Evolutionary conservation across 2,329 filamentous ascomycete genomes (phyloP), one percentile per base, ranked within the genome.

Genomic region (Cylindrodendrum hubeiense): DNA sequence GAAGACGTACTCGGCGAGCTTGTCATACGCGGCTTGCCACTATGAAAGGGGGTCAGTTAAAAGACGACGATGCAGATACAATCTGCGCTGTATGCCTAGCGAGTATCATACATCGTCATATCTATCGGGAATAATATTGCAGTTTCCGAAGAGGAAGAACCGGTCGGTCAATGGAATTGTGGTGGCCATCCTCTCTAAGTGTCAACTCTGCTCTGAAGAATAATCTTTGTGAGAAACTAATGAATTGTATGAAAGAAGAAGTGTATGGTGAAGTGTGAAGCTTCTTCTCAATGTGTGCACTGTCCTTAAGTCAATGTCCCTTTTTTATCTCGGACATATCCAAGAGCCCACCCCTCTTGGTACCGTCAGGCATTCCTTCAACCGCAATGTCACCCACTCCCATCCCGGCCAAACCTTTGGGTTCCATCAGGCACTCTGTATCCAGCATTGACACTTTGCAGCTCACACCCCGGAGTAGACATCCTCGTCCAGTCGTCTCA

Each of bases 21-120:
- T 74, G 61, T 81, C 78, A 66, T 80, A 82, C 9, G 78, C 79
- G 10, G 75, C 69, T 78, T 82, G 79, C 80, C 80, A 82, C 79
- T 81, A 52, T 8, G n/a, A 26, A 19, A 24, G 21, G 9, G 26
- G 2, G 17, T 44, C 21, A 34, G 47, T 53, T 24, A 44, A n/a
- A 3, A 21, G n/a, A 15, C 10, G 22, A 22, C 21, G n/a, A 21
- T 7, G 30, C 7, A 44, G 7, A 12, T 3, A 30, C 8, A 3
- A 3, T 15, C 10, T 19, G 10, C n/a, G 39, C 24, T 15, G 5
- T 26, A 33, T 41, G 24, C 7, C 15, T 24, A n/a, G n/a, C 28
- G 37, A 50, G 17, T 9, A 56, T 15, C 69, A 28, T 64, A 79
- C 79, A 33, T 75, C 73, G 30, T 74, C 69, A 55, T 81, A 81